A percentile compares a stretch with the other conserved stretches of the same genome.
Conservation (phyloP, 257 asterid genomes). For the Ilex asprella region DNA sequence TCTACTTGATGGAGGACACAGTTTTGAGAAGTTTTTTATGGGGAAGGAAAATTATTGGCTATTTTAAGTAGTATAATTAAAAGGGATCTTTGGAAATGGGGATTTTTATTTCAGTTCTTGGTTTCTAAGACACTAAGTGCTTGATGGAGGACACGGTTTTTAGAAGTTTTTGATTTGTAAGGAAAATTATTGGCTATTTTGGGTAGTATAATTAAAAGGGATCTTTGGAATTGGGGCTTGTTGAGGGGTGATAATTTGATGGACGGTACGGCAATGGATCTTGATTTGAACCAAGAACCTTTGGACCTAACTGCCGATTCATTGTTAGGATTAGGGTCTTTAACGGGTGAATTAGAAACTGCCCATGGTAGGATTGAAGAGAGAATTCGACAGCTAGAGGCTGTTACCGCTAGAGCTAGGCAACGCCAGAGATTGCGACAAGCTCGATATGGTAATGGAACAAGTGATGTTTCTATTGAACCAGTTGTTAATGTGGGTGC, state of each 20-base stretch:
- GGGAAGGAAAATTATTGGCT: not conserved
- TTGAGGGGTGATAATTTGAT: constrained; percentile 46
- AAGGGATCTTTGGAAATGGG: constrained; percentile 18
- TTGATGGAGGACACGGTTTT: no score
- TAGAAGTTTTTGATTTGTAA: constrained; percentile 36
- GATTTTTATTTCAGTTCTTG: constrained; percentile 5
- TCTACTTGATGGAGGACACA: no score
- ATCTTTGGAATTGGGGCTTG: constrained; percentile 16
- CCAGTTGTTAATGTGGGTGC: constrained; percentile 17
- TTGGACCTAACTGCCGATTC: constrained; percentile 34
- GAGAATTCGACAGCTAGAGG: constrained; percentile 77
- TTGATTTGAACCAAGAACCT: constrained; percentile 80
- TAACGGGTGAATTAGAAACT: constrained; percentile 47
- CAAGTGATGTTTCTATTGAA: constrained; percentile 20
- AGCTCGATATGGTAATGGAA: constrained; percentile 27
- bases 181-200: constrained; percentile 2
- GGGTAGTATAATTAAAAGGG: constrained; percentile 14
- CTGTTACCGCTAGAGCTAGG: constrained; percentile 67
- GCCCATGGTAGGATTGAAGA: constrained; percentile 63
- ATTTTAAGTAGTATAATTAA: constrained; percentile 9
- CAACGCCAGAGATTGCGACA: constrained; percentile 64
- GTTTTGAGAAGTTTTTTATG: no score
- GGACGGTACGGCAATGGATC: constrained; percentile 56
- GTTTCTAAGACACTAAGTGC: not conserved
- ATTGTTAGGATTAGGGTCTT: constrained; percentile 37